phyloP scores from a whole-genome alignment of 192 early-diverging fungal species.

The Coemansia pectinata region DNA sequence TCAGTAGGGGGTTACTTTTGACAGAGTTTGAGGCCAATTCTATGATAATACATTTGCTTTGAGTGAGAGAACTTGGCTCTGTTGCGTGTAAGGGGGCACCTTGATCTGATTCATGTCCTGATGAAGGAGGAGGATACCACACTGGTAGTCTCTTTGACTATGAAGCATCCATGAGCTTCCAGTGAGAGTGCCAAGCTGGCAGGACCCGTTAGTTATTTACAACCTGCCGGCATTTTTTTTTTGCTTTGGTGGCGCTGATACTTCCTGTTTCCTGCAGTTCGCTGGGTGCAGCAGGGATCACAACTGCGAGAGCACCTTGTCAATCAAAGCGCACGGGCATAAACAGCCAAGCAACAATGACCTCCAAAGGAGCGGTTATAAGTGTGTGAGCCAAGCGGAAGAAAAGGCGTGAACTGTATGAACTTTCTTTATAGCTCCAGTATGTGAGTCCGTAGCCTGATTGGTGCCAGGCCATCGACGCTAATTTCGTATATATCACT shows the following conservation, averaged over 20 bases:
- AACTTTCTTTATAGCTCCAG: neutral
- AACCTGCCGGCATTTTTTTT: neutral
- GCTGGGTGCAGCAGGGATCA: slow-evolving; percentile 1
- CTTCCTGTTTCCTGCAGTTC: neutral
- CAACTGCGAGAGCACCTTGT: neutral
- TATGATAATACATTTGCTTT: neutral
- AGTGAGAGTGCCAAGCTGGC: neutral
- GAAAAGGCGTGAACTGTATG: neutral
- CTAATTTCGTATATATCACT: neutral
- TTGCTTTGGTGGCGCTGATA: neutral
- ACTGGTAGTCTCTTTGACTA: neutral
- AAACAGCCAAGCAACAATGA: neutral
- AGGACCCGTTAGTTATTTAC: neutral
- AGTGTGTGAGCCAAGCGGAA: neutral
- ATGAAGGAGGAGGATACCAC: neutral
- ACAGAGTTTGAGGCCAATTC: neutral
- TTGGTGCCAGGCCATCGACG: neutral
- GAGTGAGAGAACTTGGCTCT: neutral
- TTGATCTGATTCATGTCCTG: neutral
- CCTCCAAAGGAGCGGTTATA: neutral
- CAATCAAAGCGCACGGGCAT: slow-evolving; percentile 2
- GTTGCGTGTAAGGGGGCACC: neutral
- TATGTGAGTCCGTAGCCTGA: neutral
- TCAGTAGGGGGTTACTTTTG: neutral
- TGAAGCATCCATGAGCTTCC: neutral